Evolutionary conservation across 2,329 filamentous ascomycete genomes (phyloP).

Genomic region (Fusarium zealandicum): DNA sequence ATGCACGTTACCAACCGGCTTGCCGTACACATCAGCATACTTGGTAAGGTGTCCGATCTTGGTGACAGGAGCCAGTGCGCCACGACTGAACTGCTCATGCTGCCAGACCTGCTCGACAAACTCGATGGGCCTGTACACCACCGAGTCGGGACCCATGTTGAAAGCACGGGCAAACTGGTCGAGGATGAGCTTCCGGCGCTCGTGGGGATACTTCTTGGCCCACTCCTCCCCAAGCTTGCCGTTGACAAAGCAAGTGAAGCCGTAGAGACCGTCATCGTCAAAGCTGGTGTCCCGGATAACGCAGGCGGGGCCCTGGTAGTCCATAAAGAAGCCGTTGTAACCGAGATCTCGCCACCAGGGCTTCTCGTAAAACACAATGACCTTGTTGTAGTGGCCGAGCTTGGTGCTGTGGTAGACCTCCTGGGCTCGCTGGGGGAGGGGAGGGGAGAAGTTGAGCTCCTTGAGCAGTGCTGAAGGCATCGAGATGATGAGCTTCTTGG

Average conservation of each 20-base stretch:
- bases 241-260: constrained; percentile 53
- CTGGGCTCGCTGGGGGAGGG: constrained; percentile 48
- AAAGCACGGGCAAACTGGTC: constrained; percentile 46
- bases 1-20: constrained; percentile 51
- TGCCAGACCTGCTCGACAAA: constrained; percentile 47
- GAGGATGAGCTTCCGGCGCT: constrained; percentile 44
- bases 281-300: constrained; percentile 52
- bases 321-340: constrained; percentile 49
- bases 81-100: constrained; percentile 45
- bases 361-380: constrained; percentile 42
- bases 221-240: constrained; percentile 48
- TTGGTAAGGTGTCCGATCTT: constrained; percentile 43
- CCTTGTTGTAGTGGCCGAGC: constrained; percentile 56
- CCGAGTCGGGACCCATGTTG: constrained; percentile 26
- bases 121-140: constrained; percentile 38
- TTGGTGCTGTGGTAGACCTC: constrained; percentile 46
- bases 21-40: constrained; percentile 41
- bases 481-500: constrained; percentile 54
- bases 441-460: constrained; percentile 55
- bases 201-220: constrained; percentile 39
- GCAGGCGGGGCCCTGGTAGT: constrained; percentile 49
- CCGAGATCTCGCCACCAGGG: constrained; percentile 49
- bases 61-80: constrained; percentile 46
- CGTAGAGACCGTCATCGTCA: constrained; percentile 40
- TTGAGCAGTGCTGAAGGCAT: constrained; percentile 57